Base-by-base conservation (phyloP, 1,284 basidiomycete genomes). In the Retiboletus fuscus region DNA sequence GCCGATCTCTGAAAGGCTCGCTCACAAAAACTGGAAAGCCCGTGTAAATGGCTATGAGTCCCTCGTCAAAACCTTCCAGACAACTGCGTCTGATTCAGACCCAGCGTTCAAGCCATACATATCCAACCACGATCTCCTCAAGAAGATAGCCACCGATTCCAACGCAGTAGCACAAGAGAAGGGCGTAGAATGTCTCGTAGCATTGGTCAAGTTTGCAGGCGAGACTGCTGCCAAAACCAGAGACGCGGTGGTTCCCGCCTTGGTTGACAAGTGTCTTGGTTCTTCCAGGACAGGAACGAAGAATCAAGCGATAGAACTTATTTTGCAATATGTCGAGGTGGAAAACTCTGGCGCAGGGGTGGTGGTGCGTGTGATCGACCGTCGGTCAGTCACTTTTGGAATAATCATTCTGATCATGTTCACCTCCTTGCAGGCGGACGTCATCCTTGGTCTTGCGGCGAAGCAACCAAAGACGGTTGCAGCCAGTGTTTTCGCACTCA, bases 131-230 rank as follows among this genome's bases (percentile, higher is more conserved):
- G 94, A 95, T 81, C 83, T 92, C 55, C 90, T 98, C 75, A 95
- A 94, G 87, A 96, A 93, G 84, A 95, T 97, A 81, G 94, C 87
- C 51, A 91, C 91, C 6, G 98, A 99, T 80, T 87, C 96, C 2
- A 99, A 99, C 83, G 98, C 95, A 20, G 97, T 99, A 44, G 97
- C 98, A 18, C 98, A 99, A 83, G 98, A 99, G 86, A 98, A 98
- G 82, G 98, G 95, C 47, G 89, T 98, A 28, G 94, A 98, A 83
- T 93, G 95, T 78, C 84, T 97, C 55, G 89, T 94, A 75, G 87
- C 93, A 22, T 90, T 98, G 74, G 92, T 98, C 74, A 95, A 96
- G 83, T 96, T 93, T 79, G 95, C 96, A 26, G 98, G 97, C 69
- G 95, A 97, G 85, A 92, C 88, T 61, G 92, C 94, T 66, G 92